A percentile compares a stretch with the other conserved stretches of the same genome.
Evolutionary conservation across 768 basidiomycete genomes (phyloP).

Genomic region (Calocera cornea): DNA sequence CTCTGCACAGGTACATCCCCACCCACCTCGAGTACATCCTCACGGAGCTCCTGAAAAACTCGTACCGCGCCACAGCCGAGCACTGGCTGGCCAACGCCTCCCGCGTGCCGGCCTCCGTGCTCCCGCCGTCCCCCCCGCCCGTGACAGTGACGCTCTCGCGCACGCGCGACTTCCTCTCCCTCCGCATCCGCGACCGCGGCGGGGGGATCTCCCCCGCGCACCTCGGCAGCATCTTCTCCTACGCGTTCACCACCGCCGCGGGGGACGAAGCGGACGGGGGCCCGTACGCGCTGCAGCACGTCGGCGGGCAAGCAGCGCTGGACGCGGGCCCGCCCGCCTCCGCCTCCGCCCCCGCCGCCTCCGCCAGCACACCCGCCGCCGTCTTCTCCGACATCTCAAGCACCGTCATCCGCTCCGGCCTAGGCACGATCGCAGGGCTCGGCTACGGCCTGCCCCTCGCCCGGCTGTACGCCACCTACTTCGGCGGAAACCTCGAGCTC

Average conservation of each 20-base stretch:
- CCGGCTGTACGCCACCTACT: slow-evolving; percentile 40
- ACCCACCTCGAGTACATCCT: slow-evolving; percentile 85
- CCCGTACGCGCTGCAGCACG: slow-evolving; percentile 64
- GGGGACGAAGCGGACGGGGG: slow-evolving; percentile 29
- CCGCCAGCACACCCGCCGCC: not conserved
- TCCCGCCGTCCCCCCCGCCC: slow-evolving; percentile 47
- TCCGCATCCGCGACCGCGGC: slow-evolving; percentile 74
- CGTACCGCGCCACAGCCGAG: slow-evolving; percentile 81
- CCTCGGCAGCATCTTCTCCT: slow-evolving; percentile 73
- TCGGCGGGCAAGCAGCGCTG: slow-evolving; percentile 57
- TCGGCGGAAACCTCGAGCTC: slow-evolving; percentile 73
- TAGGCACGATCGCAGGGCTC: slow-evolving; percentile 82
- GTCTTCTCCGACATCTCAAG: slow-evolving; percentile 67
- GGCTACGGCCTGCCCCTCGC: slow-evolving; percentile 48
- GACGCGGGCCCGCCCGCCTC: slow-evolving; percentile 25
- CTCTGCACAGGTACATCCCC: slow-evolving; percentile 55
- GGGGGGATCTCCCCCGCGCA: slow-evolving; percentile 67
- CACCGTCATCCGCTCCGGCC: slow-evolving; percentile 60
- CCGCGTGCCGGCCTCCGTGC: slow-evolving; percentile 45
- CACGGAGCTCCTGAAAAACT: slow-evolving; percentile 82
- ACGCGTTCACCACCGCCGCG: slow-evolving; percentile 80
- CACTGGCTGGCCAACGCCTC: slow-evolving; percentile 31
- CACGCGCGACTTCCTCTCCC: slow-evolving; percentile 43
- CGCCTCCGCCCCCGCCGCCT: not conserved
- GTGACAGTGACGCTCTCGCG: slow-evolving; percentile 13